phyloP scores from a whole-genome alignment of 306 rosid genomes.

The Cicer judaicum region DNA sequence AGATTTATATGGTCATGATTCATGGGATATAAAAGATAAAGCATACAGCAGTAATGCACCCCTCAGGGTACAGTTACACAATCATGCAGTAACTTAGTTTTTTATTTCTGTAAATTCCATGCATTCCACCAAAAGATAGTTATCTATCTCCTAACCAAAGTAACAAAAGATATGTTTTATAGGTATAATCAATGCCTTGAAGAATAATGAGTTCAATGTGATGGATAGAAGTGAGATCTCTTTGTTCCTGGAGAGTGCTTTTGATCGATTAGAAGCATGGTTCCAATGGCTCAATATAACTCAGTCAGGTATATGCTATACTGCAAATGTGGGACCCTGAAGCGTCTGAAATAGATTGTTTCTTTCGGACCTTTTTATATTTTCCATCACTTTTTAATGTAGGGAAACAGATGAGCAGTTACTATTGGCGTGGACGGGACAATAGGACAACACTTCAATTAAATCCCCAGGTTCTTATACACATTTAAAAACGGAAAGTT shows the following conservation, averaged over 20 bases:
- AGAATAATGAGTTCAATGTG: slow-evolving; percentile 64
- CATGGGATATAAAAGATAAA: slow-evolving; percentile 27
- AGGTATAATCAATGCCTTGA: slow-evolving; percentile 73
- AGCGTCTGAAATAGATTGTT: slow-evolving; percentile 15
- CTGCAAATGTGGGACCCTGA: slow-evolving; percentile 5
- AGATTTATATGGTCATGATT: background rate
- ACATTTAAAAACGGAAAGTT: background rate
- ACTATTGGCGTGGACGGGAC: slow-evolving; percentile 99
- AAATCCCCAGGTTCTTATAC: slow-evolving; percentile 70
- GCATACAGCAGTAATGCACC: background rate
- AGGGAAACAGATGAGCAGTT: slow-evolving; percentile 80
- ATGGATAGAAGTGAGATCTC: slow-evolving; percentile 63
- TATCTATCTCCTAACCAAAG: slow-evolving; percentile 28
- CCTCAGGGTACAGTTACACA: background rate
- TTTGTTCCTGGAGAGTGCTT: slow-evolving; percentile 73
- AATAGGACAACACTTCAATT: slow-evolving; percentile 61
- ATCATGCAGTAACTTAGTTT: slow-evolving; percentile 9
- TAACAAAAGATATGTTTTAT: slow-evolving; percentile 45
- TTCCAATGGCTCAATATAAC: slow-evolving; percentile 88
- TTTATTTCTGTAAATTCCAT: slow-evolving; percentile 3
- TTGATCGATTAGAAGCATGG: slow-evolving; percentile 93
- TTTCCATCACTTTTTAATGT: slow-evolving; percentile 40
- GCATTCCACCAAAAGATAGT: background rate
- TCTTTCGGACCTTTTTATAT: slow-evolving; percentile 21
- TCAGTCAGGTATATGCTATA: slow-evolving; percentile 69